Evolutionary conservation across 1,284 basidiomycete genomes (phyloP).

Genomic region (Lentinus polychrous): DNA sequence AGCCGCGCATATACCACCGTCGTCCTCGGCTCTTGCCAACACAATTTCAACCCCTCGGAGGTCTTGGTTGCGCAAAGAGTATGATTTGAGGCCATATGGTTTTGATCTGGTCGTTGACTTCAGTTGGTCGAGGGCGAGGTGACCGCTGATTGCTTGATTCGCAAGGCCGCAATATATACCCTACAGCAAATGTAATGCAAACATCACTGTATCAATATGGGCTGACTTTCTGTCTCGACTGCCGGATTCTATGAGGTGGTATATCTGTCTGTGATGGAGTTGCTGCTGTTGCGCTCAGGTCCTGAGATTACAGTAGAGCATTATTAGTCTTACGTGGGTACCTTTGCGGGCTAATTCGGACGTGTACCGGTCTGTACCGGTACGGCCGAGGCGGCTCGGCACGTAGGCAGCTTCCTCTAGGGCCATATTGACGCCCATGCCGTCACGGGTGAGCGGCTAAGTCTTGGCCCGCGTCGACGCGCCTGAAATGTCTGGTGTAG

Average conservation of each 20-base stretch:
- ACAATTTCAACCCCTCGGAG: not conserved
- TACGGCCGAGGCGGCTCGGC: too few species aligned
- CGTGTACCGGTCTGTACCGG: too few species aligned
- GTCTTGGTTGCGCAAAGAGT: slow-evolving; percentile 39
- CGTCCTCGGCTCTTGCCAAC: not conserved
- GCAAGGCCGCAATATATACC: not conserved
- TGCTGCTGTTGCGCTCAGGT: too few species aligned
- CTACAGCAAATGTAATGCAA: too few species aligned
- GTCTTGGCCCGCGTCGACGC: not conserved
- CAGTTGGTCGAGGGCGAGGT: slow-evolving; percentile 41
- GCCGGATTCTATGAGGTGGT: too few species aligned
- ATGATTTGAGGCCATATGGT: slow-evolving; percentile 67
- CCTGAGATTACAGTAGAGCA: too few species aligned
- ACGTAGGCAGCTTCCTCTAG: too few species aligned
- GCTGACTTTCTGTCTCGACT: too few species aligned
- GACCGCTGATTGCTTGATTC: not conserved
- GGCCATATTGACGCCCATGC: slow-evolving; percentile 2
- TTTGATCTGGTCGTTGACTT: slow-evolving; percentile 67
- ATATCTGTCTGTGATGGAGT: too few species aligned
- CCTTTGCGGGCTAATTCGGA: too few species aligned
- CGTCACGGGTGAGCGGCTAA: not conserved
- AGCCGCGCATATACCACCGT: not conserved
- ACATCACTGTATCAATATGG: too few species aligned
- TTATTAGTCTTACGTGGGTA: too few species aligned
- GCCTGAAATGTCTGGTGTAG: not conserved